Conservation (phyloP, 306 rosid genomes). For the Pyrus pyrifolia region DNA sequence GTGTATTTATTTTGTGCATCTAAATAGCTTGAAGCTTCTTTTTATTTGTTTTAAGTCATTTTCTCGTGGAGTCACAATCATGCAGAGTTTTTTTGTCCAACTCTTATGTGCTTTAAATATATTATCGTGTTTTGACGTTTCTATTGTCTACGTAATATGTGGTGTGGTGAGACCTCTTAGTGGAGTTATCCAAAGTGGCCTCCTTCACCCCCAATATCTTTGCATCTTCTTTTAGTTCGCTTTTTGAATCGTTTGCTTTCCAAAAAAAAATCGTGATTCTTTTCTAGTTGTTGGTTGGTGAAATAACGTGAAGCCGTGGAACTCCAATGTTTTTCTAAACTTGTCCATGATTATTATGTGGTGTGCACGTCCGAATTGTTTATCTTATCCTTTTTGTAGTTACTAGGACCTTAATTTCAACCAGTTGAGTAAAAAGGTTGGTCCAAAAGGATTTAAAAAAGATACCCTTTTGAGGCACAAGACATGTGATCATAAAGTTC, state of each 20-base stretch:
- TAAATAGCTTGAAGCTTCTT: too few species aligned
- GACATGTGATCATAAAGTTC: neutral
- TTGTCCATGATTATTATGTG: neutral
- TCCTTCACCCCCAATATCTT: conserved; percentile 1
- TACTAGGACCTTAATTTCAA: conserved; percentile 11
- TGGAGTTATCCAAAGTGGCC: conserved; percentile 8
- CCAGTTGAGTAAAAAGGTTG: neutral
- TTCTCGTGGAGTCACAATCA: conserved; percentile 9
- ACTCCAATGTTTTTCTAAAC: neutral
- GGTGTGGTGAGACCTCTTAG: conserved; percentile 10
- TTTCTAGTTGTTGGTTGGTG: neutral
- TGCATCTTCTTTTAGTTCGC: neutral
- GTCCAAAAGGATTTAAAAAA: neutral
- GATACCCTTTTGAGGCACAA: neutral
- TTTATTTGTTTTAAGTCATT: neutral
- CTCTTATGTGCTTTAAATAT: neutral
- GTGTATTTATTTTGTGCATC: neutral
- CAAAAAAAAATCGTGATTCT: neutral
- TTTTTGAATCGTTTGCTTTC: neutral
- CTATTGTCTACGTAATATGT: neutral
- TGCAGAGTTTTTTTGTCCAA: neutral
- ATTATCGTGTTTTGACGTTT: conserved; percentile 1
- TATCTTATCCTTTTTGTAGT: conserved; percentile 13
- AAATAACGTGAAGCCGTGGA: conserved; percentile 17
- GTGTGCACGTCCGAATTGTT: neutral